A percentile compares a stretch with the other conserved stretches of the same genome.
Evolutionary conservation across 1,284 basidiomycete genomes (phyloP).

Genomic region (Malassezia nana): DNA sequence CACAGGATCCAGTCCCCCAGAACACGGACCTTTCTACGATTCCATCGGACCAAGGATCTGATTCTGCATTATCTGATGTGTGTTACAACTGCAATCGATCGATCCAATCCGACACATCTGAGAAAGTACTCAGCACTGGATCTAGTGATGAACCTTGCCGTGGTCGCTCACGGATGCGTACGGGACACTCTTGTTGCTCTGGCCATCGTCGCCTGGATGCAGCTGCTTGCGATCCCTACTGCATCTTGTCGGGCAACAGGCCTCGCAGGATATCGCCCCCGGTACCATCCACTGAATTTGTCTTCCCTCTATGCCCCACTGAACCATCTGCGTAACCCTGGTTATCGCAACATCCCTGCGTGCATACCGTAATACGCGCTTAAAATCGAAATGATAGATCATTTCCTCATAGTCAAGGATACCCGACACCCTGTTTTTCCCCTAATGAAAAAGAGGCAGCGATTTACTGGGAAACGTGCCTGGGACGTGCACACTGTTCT

Average conservation of each 20-base stretch:
- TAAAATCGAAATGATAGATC: too few relatives aligned
- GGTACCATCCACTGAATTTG: background rate
- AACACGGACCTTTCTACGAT: background rate
- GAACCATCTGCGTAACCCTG: background rate
- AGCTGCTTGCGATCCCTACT: background rate
- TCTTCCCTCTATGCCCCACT: background rate
- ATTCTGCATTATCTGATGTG: background rate
- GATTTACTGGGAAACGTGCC: too few relatives aligned
- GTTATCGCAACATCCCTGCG: background rate
- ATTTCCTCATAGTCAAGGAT: too few relatives aligned
- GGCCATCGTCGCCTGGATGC: background rate
- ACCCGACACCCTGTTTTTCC: too few relatives aligned
- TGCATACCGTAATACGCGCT: too few relatives aligned
- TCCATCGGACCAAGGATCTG: background rate
- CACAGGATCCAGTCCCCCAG: background rate
- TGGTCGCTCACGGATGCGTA: conserved; percentile 1
- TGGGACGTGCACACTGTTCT: background rate
- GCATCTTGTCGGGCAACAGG: background rate
- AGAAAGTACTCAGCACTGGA: background rate
- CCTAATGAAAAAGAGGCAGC: too few relatives aligned
- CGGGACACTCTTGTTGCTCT: background rate
- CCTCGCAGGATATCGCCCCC: background rate
- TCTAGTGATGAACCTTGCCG: background rate
- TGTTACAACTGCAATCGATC: background rate
- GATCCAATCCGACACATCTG: background rate